Base-by-base conservation (phyloP, 2,329 filamentous ascomycete genomes). In the Phialemoniopsis sp. region DNA sequence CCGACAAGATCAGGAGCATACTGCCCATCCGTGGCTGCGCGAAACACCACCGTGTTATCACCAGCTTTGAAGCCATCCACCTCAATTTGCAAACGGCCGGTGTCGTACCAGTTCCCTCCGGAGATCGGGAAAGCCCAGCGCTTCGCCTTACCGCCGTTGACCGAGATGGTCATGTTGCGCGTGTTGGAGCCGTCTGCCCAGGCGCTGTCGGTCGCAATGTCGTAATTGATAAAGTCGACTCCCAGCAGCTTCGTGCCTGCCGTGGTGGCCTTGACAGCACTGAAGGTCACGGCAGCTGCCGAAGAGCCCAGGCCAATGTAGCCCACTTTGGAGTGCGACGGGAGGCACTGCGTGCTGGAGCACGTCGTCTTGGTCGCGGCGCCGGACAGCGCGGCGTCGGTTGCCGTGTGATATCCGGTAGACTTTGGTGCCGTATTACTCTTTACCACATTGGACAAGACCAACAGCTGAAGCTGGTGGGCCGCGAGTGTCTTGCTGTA, bases 161-260 rank as follows among this genome's bases (percentile, higher is more conserved):
- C 60, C 0, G 60, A 50, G 13, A 77, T 53, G 0, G 71, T 72
- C 50, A 74, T 59, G 39, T 76, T 76, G 1, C 71, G 55, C 0
- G 70, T 66, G 46, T 75, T 77, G 1, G 64, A 60, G 0, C 67
- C 72, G 45, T 52, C 63, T 0, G 47, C 62, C 57, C 69, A 74
- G 0, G 66, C 56, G 0, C 57, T 62, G 2, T 51, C 52, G 13
- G 72, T 61, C 0, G 65, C 60, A 10, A 73, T 58, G 8, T 75
- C 71, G 44, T 76, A 74, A 54, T 76, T 76, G 52, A 73, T 68
- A 34, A 66, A 75, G 47, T 73, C 68, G 12, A 76, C 51, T 1
- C 66, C 67, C 1, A 76, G 42, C 26, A 69, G 62, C 42, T 67
- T 63, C 4, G 47, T 47, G 1, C 64, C 61, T 4, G 44, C 52